Conservation (phyloP, 164 flowering plant species). For the Vitis riparia region DNA sequence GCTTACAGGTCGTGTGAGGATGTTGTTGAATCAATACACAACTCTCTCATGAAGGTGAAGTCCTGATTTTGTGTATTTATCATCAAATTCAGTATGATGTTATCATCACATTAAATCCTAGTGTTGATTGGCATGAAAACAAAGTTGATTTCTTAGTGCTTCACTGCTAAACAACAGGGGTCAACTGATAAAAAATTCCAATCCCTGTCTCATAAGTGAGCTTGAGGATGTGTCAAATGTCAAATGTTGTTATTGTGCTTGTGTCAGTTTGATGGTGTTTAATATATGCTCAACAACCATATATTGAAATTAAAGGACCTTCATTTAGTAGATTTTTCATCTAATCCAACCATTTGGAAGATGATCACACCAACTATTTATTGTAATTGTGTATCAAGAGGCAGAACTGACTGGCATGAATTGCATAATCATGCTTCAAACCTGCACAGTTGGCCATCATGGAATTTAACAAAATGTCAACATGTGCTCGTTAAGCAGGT, state of each 20-base stretch:
- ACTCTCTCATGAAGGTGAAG: constrained; percentile 77
- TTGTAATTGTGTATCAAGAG: neutral
- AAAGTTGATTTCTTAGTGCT: neutral
- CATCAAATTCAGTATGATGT: neutral
- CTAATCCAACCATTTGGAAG: too few relatives aligned
- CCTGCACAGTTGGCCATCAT: neutral
- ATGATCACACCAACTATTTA: too few relatives aligned
- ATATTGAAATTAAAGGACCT: constrained; percentile 1
- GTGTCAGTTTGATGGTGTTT: neutral
- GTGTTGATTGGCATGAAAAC: neutral
- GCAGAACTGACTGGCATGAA: neutral
- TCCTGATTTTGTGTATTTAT: neutral
- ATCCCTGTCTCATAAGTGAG: neutral
- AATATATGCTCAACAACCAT: neutral
- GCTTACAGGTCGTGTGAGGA: constrained; percentile 86
- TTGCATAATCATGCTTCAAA: constrained; percentile 2
- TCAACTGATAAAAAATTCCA: neutral
- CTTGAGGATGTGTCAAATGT: neutral
- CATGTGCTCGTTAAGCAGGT: constrained; percentile 47
- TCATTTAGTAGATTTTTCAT: neutral
- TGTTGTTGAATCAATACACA: constrained; percentile 90
- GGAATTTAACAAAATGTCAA: neutral
- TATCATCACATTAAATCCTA: neutral
- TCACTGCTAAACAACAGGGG: neutral
- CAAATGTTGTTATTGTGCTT: neutral